Evolutionary conservation across 306 rosid genomes (phyloP).

Genomic region (Trifolium subterraneum): DNA sequence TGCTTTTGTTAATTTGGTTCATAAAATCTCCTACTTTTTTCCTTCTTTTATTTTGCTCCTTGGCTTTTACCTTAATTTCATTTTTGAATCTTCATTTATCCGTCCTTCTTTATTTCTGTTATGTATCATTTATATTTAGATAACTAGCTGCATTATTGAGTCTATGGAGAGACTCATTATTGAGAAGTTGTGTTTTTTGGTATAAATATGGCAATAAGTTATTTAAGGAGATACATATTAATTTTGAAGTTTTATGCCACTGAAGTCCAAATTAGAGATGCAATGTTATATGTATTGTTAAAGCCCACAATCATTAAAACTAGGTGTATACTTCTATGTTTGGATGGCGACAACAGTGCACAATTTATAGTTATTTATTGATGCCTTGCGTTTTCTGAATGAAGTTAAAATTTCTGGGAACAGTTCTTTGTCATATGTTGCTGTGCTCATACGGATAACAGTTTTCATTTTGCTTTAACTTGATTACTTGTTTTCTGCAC

Average conservation of each 20-base stretch:
- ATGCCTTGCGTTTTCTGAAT: neutral
- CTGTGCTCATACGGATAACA: neutral
- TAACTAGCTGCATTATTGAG: neutral
- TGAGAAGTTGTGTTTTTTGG: neutral
- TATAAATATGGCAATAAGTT: neutral
- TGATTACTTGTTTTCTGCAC: constrained; percentile 30
- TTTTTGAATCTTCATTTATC: constrained; percentile 18
- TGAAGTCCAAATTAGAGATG: constrained; percentile 4
- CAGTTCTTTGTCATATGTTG: neutral
- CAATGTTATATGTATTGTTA: constrained; percentile 15
- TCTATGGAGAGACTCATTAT: neutral
- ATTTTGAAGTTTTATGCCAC: neutral
- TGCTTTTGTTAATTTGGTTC: neutral
- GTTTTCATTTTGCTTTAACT: constrained; percentile 14
- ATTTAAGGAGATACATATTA: neutral
- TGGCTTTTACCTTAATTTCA: neutral
- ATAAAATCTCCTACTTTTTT: neutral
- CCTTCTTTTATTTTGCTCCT: too few species aligned
- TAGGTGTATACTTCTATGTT: neutral
- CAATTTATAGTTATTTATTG: neutral
- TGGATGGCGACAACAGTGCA: constrained; percentile 10
- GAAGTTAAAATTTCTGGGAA: neutral
- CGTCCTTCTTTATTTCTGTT: neutral
- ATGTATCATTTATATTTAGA: neutral
- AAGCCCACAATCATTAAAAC: neutral